Conservation (phyloP, 2,329 filamentous ascomycete genomes). For the Clonostachys sp. region DNA sequence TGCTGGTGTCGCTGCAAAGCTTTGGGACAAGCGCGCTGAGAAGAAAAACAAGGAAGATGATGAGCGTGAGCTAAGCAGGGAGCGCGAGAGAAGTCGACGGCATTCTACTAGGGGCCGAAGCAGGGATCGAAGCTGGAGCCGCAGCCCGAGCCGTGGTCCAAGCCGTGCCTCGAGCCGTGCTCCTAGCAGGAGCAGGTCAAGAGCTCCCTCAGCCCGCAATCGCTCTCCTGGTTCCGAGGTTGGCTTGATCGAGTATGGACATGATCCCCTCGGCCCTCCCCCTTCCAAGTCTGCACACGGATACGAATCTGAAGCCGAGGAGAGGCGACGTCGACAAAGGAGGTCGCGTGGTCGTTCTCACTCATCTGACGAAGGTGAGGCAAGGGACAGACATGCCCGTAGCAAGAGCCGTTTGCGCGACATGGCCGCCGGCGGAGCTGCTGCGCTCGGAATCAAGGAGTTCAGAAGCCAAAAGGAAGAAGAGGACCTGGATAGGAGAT, state of each 20-base stretch:
- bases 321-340: conserved; percentile 29
- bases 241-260: conserved; percentile 66
- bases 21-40: conserved; percentile 56
- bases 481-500: conserved; percentile 4
- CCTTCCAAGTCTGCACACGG: conserved; percentile 22
- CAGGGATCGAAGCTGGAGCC: conserved; percentile 11
- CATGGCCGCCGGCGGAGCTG: conserved; percentile 53
- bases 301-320: conserved; percentile 45
- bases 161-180: too few species aligned
- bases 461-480: conserved; percentile 43
- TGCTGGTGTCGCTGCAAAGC: conserved; percentile 55
- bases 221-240: conserved; percentile 59
- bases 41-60: conserved; percentile 39
- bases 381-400: conserved; percentile 33
- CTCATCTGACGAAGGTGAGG: conserved; percentile 21
- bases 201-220: conserved; percentile 42
- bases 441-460: conserved; percentile 59
- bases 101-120: background rate
- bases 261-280: conserved; percentile 45
- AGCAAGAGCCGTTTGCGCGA: conserved; percentile 51
- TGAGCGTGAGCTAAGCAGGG: conserved; percentile 6
- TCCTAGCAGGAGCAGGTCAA: conserved; percentile 34
- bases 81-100: background rate
- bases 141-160: conserved; percentile 13
- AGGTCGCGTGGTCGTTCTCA: conserved; percentile 29